phyloP scores from a whole-genome alignment of 495 filamentous ascomycete species.

The Penicillium odoratum region DNA sequence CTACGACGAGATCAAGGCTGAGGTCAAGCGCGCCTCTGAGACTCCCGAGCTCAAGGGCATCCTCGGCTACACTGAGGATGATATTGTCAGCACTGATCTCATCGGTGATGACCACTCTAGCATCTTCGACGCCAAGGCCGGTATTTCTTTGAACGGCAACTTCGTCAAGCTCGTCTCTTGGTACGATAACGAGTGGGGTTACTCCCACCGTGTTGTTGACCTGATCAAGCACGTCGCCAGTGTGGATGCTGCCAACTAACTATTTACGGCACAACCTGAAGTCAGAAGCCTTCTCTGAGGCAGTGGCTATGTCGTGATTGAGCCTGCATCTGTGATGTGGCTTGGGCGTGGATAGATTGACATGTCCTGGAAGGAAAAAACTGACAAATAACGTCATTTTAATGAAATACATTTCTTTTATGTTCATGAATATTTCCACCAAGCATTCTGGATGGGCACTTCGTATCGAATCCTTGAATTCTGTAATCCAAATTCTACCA shows the following conservation, averaged over 20 bases:
- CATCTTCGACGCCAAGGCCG: constrained; percentile 99
- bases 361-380: constrained; percentile 22
- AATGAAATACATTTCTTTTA: constrained; percentile 32
- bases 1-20: constrained; percentile 93
- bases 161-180: constrained; percentile 98
- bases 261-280: constrained; percentile 38
- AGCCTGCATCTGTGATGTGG: constrained; percentile 7
- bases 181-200: constrained; percentile 98
- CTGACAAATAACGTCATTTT: constrained; percentile 31
- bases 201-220: constrained; percentile 98
- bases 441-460: too few relatives aligned
- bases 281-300: constrained; percentile 41
- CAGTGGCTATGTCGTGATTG: constrained; percentile 11
- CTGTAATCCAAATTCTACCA: too few relatives aligned
- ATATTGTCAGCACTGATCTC: constrained; percentile 89
- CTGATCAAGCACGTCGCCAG: constrained; percentile 90
- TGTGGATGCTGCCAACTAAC: constrained; percentile 64
- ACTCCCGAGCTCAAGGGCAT: constrained; percentile 80
- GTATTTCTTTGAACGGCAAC: constrained; percentile 96
- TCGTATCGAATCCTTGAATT: too few relatives aligned
- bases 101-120: constrained; percentile 90
- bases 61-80: constrained; percentile 95
- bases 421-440: constrained; percentile 13
- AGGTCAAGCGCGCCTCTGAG: constrained; percentile 85
- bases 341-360: constrained; percentile 1